Conservation (phyloP, 305 asterid species). For the Fraxinus xanthoxyloides region DNA sequence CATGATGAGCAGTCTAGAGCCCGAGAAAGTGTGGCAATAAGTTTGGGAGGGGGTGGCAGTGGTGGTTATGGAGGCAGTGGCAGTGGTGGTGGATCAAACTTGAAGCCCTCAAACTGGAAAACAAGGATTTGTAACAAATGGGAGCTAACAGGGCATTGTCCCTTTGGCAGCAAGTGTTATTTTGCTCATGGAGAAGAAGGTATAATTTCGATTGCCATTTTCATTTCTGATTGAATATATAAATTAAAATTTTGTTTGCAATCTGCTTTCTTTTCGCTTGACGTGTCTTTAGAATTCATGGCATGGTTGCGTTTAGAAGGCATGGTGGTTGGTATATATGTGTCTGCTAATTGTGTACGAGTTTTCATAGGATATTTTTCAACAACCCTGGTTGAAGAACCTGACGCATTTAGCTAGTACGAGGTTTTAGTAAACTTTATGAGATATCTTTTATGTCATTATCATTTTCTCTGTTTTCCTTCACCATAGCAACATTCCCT, state of each 20-base stretch:
- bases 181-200: too few relatives aligned
- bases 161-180: too few relatives aligned
- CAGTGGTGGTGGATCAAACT: too few relatives aligned
- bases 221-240: too few relatives aligned
- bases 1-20: too few relatives aligned
- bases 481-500: not conserved
- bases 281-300: not conserved
- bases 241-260: not conserved
- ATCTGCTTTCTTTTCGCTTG: not conserved
- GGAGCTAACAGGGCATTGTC: too few relatives aligned
- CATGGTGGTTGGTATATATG: not conserved
- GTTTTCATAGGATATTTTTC: not conserved
- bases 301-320: not conserved
- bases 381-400: not conserved
- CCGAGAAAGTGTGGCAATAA: too few relatives aligned
- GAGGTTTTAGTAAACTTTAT: not conserved
- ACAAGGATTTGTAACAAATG: too few relatives aligned
- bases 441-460: not conserved
- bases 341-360: not conserved
- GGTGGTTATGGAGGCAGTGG: too few relatives aligned
- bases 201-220: slow-evolving; percentile 16
- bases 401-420: not conserved
- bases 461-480: not conserved
- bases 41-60: too few relatives aligned
- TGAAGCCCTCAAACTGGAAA: too few relatives aligned